These are phyloP conservation scores for Capillidium heterosporum DNA, from an alignment of 371 early-diverging fungal species.

Conservation along the genomic window DNA sequence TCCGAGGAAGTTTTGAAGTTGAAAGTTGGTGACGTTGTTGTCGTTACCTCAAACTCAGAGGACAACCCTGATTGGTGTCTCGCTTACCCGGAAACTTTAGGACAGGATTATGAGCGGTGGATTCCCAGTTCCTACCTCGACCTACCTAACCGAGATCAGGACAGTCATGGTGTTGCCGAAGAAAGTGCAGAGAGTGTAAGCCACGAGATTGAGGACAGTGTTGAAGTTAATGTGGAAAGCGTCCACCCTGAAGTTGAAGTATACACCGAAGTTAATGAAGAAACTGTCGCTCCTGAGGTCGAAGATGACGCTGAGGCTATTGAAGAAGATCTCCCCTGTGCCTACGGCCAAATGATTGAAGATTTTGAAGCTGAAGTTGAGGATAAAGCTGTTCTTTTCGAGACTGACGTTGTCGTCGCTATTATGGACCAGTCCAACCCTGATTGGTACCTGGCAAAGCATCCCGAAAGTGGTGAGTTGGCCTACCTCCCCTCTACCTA, in stretches of 20 bases:
- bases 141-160: background rate
- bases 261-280: too few species aligned
- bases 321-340: background rate
- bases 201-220: background rate
- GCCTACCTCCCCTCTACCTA: conserved; percentile 24
- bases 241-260: too few species aligned
- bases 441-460: background rate
- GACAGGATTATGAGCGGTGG: background rate
- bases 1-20: too few species aligned
- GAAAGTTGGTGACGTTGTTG: background rate
- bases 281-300: background rate
- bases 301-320: background rate
- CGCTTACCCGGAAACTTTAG: background rate
- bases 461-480: conserved; percentile 10
- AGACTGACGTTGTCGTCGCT: background rate
- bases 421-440: background rate
- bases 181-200: too few species aligned
- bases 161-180: conserved; percentile 4
- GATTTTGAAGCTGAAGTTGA: background rate
- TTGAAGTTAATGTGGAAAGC: background rate
- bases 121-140: background rate
- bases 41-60: background rate
- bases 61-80: background rate
- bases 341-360: background rate
- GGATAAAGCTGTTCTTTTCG: background rate